Evolutionary conservation across 2,329 filamentous ascomycete genomes (phyloP).

Genomic region (Capronia americana): DNA sequence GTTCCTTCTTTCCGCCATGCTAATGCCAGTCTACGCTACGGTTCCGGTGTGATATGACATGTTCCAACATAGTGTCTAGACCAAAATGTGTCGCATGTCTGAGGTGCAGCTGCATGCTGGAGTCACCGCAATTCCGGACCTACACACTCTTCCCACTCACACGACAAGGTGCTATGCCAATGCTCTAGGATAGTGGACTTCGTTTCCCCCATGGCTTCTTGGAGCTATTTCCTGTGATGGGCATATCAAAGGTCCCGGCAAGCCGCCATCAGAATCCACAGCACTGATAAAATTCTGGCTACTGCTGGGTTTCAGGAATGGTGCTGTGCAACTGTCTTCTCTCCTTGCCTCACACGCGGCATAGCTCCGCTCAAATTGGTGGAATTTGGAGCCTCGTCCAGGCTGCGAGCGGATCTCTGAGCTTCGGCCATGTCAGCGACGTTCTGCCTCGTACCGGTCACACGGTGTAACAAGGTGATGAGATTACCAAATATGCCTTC

Average conservation of each 20-base stretch:
- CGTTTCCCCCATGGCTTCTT: not conserved
- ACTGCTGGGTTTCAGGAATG: not conserved
- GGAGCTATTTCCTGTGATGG: not conserved
- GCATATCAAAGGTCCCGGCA: not conserved
- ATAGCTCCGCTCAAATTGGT: not conserved
- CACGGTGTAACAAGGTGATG: not conserved
- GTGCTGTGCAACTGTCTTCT: not conserved
- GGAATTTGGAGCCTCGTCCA: not conserved
- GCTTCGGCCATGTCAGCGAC: not conserved
- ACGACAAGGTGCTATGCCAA: not conserved
- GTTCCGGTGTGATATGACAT: not conserved
- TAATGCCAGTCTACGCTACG: not conserved
- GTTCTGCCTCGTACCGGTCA: not conserved
- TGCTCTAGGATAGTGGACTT: not conserved
- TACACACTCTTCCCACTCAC: not conserved
- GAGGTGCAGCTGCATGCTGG: not conserved
- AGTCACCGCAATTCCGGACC: not conserved
- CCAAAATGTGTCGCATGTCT: not conserved
- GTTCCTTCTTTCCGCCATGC: not conserved
- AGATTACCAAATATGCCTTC: not conserved
- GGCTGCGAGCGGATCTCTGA: not conserved
- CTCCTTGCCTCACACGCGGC: not conserved
- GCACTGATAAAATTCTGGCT: not conserved
- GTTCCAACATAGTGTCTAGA: not conserved
- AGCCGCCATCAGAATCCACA: not conserved